Percentiles rank a stretch among this genome's conserved stretches.
Evolutionary conservation across 441 rosid genomes (phyloP).

Genomic region (Corymbia calophylla): DNA sequence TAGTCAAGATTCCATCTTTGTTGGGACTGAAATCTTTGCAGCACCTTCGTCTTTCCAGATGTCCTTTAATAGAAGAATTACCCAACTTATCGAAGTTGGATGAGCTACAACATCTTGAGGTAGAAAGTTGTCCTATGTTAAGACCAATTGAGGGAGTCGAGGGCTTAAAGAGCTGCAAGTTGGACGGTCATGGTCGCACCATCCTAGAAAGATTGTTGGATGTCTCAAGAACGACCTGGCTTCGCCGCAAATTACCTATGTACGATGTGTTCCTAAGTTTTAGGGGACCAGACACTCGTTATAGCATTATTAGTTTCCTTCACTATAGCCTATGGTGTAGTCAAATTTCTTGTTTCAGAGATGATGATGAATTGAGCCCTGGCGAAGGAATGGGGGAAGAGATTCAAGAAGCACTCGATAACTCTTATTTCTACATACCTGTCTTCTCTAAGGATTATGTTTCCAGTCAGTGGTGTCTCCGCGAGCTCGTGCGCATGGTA

Average conservation of each 20-base stretch:
- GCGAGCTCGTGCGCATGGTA: no score
- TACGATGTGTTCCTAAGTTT: neutral
- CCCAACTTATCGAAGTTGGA: neutral
- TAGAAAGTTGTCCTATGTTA: neutral
- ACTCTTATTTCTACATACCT: neutral
- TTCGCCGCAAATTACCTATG: neutral
- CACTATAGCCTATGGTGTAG: rapidly evolving
- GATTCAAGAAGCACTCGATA: neutral
- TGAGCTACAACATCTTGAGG: neutral
- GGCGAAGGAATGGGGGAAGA: neutral
- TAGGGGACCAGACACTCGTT: neutral
- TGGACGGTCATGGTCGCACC: neutral
- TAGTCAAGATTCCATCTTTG: no score
- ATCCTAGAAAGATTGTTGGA: neutral
- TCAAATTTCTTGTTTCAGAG: neutral
- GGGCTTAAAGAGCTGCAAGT: neutral
- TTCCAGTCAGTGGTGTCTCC: no score
- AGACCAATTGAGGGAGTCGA: neutral
- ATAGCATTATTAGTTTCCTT: neutral
- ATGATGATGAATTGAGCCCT: neutral
- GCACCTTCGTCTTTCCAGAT: neutral
- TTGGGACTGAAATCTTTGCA: neutral
- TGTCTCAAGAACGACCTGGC: neutral
- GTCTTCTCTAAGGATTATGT: no score
- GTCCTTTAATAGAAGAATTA: neutral